phyloP scores from a whole-genome alignment of 805 yeast species.

The Cyberlindnera saturnus region DNA sequence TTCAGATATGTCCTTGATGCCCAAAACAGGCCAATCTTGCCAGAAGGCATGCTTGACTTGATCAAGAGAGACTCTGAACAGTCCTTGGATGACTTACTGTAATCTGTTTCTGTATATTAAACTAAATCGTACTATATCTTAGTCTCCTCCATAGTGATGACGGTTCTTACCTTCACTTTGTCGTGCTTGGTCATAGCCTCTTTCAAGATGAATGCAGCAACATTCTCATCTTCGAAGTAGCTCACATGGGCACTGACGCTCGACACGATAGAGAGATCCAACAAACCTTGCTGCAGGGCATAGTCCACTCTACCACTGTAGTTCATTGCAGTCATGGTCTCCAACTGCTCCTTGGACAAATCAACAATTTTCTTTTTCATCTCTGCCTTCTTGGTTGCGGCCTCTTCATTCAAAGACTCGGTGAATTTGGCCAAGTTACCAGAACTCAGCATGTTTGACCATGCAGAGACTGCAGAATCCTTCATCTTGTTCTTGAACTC shows the following conservation, averaged over 20 bases:
- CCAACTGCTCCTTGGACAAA: constrained; percentile 24
- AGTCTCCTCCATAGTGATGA: constrained; percentile 6
- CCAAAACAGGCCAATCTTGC: constrained; percentile 71
- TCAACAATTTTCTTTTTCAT: constrained; percentile 14
- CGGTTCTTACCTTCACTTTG: constrained; percentile 25
- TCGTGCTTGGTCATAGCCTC: constrained; percentile 37
- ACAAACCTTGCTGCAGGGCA: constrained; percentile 66
- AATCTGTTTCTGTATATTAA: background rate
- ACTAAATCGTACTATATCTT: background rate
- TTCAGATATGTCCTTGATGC: constrained; percentile 76
- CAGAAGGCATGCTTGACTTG: constrained; percentile 84
- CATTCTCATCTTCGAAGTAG: constrained; percentile 81
- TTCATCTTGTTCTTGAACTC: constrained; percentile 9
- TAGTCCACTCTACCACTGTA: constrained; percentile 78
- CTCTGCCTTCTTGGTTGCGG: constrained; percentile 5
- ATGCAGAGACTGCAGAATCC: constrained; percentile 7
- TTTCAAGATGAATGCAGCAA: constrained; percentile 69
- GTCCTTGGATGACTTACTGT: constrained; percentile 59
- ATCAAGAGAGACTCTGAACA: constrained; percentile 84
- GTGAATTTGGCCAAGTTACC: background rate
- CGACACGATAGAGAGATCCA: constrained; percentile 73
- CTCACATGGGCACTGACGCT: constrained; percentile 86
- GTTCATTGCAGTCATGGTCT: constrained; percentile 46
- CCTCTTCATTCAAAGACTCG: background rate
- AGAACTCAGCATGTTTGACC: constrained; percentile 8